phyloP scores from a whole-genome alignment of 441 rosid genomes.

The Eruca vesicaria region DNA sequence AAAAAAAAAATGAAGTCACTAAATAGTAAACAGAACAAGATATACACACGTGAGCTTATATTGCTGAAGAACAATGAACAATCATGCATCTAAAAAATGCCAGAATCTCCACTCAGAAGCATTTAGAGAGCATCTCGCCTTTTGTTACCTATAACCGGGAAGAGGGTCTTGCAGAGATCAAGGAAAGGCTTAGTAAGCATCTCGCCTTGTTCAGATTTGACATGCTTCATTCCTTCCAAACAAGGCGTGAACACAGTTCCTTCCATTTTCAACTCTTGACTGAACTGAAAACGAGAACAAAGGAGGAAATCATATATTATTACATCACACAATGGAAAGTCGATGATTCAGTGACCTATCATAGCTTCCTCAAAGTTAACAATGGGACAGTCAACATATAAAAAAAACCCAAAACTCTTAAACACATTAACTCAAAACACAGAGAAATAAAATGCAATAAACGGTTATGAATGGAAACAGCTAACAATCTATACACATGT shows the following conservation, averaged over 20 bases:
- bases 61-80: neutral
- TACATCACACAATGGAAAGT: neutral
- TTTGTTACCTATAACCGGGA: slow-evolving; percentile 77
- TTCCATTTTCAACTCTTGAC: slow-evolving; percentile 46
- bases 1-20: neutral
- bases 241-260: slow-evolving; percentile 85
- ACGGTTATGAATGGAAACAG: no score
- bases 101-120: neutral
- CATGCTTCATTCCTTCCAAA: slow-evolving; percentile 82
- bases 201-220: slow-evolving; percentile 64
- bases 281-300: slow-evolving; percentile 6
- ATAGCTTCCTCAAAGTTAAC: neutral
- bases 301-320: neutral
- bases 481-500: no score
- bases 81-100: neutral
- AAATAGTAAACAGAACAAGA: neutral
- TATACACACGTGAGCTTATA: no score
- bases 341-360: neutral
- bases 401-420: no score
- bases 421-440: no score
- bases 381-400: no score
- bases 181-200: slow-evolving; percentile 85
- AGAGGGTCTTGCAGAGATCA: slow-evolving; percentile 81
- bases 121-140: no score
- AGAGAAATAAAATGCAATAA: no score